These are phyloP conservation scores for Grigorovia transvaalensis DNA, from an alignment of 805 yeast genomes.

Conservation along the genomic window DNA sequence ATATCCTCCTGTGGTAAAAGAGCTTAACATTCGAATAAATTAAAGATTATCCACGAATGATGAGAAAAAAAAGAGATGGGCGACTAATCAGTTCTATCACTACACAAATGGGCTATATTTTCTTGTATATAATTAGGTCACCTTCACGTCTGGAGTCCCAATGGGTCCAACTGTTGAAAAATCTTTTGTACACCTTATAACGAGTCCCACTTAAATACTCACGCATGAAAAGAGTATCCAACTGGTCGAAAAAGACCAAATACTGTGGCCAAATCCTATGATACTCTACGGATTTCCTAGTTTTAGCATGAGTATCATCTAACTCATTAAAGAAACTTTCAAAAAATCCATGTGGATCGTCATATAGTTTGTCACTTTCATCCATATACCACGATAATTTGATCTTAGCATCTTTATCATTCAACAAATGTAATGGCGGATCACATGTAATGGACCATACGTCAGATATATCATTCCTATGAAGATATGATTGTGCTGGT, in stretches of 20 bases:
- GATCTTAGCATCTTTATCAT: conserved; percentile 18
- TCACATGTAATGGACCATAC: conserved; percentile 83
- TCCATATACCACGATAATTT: conserved; percentile 51
- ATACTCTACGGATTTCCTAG: conserved; percentile 18
- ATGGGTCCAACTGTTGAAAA: conserved; percentile 73
- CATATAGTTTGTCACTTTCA: conserved; percentile 79
- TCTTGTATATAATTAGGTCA: conserved; percentile 53
- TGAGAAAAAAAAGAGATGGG: neutral
- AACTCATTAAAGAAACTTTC: conserved; percentile 37
- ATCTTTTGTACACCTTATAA: conserved; percentile 40
- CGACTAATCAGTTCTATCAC: neutral
- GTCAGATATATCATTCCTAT: conserved; percentile 39
- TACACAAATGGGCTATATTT: neutral
- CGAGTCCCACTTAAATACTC: conserved; percentile 31
- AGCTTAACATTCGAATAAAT: too few species aligned
- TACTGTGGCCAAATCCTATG: conserved; percentile 59
- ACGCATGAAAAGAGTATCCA: conserved; percentile 37
- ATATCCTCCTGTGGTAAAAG: too few species aligned
- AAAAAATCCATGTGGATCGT: conserved; percentile 51
- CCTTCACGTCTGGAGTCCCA: conserved; percentile 81
- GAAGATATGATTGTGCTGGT: conserved; percentile 84
- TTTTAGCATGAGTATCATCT: conserved; percentile 15
- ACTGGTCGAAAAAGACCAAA: conserved; percentile 58
- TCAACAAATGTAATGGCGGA: conserved; percentile 54
- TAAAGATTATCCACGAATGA: neutral